A percentile compares a stretch with the other conserved stretches of the same genome.
Evolutionary conservation across 148 eudicot genomes (phyloP).

Genomic region (Camellia japonica): DNA sequence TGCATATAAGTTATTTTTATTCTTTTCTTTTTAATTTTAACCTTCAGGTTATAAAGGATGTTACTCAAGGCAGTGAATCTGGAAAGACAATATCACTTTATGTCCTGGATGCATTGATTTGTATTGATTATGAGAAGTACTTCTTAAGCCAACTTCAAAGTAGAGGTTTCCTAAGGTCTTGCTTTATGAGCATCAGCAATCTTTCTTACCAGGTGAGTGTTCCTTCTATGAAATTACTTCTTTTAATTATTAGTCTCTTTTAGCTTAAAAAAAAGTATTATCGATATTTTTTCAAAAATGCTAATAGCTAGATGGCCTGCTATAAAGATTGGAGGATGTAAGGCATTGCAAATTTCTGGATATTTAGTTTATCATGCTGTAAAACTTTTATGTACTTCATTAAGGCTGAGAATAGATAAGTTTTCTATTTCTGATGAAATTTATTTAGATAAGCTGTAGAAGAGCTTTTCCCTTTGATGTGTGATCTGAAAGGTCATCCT

Average conservation of each 20-base stretch:
- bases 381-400: neutral
- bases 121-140: slow-evolving; percentile 89
- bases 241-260: neutral
- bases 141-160: slow-evolving; percentile 92
- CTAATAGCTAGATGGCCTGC: neutral
- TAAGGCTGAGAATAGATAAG: neutral
- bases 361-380: neutral
- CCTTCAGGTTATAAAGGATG: slow-evolving; percentile 81
- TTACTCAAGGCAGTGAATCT: slow-evolving; percentile 93
- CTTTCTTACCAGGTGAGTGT: slow-evolving; percentile 65
- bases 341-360: neutral
- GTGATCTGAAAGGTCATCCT: neutral
- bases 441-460: neutral
- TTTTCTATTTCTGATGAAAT: neutral
- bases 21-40: neutral
- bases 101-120: slow-evolving; percentile 80
- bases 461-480: neutral
- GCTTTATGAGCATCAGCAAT: slow-evolving; percentile 81
- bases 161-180: slow-evolving; percentile 93
- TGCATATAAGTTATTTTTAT: neutral
- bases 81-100: slow-evolving; percentile 79
- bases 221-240: neutral
- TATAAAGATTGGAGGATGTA: neutral
- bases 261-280: neutral
- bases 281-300: neutral